These are phyloP conservation scores for Fusarium sp. DNA, from an alignment of 2,329 filamentous ascomycete species.

Conservation along the genomic window DNA sequence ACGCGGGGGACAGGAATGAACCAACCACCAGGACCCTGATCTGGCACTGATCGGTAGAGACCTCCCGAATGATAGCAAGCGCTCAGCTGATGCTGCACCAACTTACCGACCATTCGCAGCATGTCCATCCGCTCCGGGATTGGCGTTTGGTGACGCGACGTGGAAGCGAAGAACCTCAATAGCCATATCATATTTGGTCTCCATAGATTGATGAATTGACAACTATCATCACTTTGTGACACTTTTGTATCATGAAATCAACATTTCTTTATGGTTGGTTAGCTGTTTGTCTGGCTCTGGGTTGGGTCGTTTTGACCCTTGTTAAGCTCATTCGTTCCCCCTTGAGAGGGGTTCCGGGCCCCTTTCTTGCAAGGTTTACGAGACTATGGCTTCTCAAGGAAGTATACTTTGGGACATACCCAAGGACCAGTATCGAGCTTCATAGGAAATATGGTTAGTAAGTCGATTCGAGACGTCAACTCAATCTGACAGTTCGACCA, in stretches of 20 bases:
- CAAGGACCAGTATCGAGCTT: not conserved
- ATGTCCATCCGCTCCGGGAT: accelerated
- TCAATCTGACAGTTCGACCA: accelerated
- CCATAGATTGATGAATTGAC: not conserved
- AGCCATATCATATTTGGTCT: not conserved
- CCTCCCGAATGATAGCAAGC: not conserved
- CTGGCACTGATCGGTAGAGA: not conserved
- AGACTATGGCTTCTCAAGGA: not conserved
- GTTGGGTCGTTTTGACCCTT: not conserved
- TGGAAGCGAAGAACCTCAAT: not conserved
- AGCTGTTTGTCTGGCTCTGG: not conserved
- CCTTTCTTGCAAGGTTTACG: not conserved
- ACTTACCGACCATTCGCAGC: not conserved
- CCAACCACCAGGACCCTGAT: accelerated
- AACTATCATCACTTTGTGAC: too few species aligned
- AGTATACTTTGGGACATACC: not conserved
- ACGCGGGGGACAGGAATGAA: accelerated
- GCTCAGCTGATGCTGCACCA: not conserved
- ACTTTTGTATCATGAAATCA: accelerated
- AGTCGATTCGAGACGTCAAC: accelerated
- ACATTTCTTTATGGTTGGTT: not conserved
- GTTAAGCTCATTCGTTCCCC: not conserved
- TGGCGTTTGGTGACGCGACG: accelerated
- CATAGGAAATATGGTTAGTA: not conserved
- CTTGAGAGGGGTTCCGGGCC: not conserved